These are phyloP conservation scores for Nakataea oryzae DNA, from an alignment of 2,329 filamentous ascomycete genomes.

Conservation along the genomic window DNA sequence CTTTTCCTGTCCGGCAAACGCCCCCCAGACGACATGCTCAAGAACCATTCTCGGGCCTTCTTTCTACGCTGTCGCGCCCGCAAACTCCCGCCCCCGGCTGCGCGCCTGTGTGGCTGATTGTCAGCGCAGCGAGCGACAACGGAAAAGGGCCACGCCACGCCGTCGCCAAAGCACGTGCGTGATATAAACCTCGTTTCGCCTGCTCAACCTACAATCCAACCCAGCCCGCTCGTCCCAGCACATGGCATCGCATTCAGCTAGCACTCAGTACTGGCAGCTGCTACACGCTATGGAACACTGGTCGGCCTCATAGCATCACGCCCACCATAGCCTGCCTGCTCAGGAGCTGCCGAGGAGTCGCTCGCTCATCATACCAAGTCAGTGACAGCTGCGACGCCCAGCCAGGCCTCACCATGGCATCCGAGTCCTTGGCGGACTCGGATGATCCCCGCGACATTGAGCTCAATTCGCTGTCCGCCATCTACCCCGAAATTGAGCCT, in stretches of 20 bases:
- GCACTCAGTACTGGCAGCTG: constrained; percentile 3
- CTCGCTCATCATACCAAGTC: neutral
- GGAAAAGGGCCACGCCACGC: neutral
- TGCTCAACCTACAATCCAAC: neutral
- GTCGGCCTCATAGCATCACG: constrained; percentile 1
- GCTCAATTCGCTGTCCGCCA: constrained; percentile 50
- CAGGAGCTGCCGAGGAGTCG: neutral
- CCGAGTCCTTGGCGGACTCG: constrained; percentile 17
- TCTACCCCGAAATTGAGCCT: constrained; percentile 54
- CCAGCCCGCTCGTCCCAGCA: neutral
- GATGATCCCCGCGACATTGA: constrained; percentile 47
- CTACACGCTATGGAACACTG: constrained; percentile 4
- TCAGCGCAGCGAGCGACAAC: neutral
- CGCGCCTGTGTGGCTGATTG: neutral
- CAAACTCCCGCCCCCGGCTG: neutral
- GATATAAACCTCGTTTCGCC: neutral
- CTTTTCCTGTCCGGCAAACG: neutral
- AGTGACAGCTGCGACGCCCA: neutral
- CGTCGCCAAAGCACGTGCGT: neutral
- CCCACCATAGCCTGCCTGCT: neutral
- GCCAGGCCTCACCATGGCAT: neutral
- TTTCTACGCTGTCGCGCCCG: neutral
- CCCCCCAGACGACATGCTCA: neutral
- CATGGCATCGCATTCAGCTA: constrained; percentile 2
- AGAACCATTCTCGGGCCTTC: neutral